Evolutionary conservation across 192 early-diverging fungal genomes (phyloP).

Genomic region (Coemansia sp.): DNA sequence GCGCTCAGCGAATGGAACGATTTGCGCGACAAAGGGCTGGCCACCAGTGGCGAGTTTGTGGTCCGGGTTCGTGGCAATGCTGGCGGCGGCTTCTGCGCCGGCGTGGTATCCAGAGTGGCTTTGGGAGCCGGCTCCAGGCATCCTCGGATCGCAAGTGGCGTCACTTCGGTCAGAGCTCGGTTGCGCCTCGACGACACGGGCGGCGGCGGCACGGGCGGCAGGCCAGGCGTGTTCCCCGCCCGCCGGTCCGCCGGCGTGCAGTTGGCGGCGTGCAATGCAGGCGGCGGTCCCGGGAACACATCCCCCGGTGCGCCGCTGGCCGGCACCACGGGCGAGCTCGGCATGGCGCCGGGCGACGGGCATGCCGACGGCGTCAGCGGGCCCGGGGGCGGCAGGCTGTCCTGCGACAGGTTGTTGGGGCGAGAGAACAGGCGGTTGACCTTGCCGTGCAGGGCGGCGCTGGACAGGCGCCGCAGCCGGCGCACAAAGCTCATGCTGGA

Average conservation of each 20-base stretch:
- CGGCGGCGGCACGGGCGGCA: slow-evolving; percentile 21
- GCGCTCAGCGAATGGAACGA: slow-evolving; percentile 28
- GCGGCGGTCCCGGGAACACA: background rate
- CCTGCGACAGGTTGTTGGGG: slow-evolving; percentile 34
- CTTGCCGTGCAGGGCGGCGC: slow-evolving; percentile 38
- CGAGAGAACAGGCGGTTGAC: slow-evolving; percentile 45
- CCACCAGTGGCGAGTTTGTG: slow-evolving; percentile 27
- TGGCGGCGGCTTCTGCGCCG: background rate
- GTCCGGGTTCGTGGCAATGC: background rate
- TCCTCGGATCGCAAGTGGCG: slow-evolving; percentile 20
- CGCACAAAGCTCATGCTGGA: slow-evolving; percentile 35
- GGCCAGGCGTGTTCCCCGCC: slow-evolving; percentile 3
- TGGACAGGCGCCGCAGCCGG: slow-evolving; percentile 37
- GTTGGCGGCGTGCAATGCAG: background rate
- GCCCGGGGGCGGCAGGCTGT: slow-evolving; percentile 22
- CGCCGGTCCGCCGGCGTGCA: slow-evolving; percentile 12
- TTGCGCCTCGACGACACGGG: slow-evolving; percentile 22
- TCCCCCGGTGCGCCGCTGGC: background rate
- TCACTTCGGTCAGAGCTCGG: slow-evolving; percentile 34
- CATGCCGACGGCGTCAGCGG: slow-evolving; percentile 13
- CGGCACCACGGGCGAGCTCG: background rate
- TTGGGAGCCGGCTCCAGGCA: slow-evolving; percentile 3
- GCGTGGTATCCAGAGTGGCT: background rate
- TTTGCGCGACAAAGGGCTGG: slow-evolving; percentile 42
- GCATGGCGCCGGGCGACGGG: slow-evolving; percentile 5